Base-by-base conservation (phyloP, 1,284 basidiomycete species). In the Amylostereum areolatum region DNA sequence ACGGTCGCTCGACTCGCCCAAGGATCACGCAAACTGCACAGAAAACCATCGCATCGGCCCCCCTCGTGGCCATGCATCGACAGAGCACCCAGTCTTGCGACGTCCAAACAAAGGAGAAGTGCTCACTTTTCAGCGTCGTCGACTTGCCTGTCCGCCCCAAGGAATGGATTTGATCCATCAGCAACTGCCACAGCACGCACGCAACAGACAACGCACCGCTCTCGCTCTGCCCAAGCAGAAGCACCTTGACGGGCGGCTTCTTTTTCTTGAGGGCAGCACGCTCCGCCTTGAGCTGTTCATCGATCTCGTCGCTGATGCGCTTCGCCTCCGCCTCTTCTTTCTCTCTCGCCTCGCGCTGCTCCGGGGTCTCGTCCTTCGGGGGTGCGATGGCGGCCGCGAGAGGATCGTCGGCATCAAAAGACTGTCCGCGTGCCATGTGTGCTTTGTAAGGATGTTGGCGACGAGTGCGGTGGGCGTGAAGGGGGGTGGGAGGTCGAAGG, bases 181-280 rank as follows among this genome's bases (percentile, higher is more conserved):
- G 1, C n/a, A 40, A 27, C 39, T 43, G 45, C 24, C 41, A 11
- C 28, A 47, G 44, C 25, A 39, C 18, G 32, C 35, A 48, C 28
- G 37, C 34, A 46, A 32, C 31, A 25, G 41, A 30, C 8, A 35
- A 69, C 74, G 52, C 55, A 75, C 85, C 85, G 56, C 82, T 85
- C 66, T 87, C 84, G 56, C 83, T 84, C 64, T 88, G 85, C 10
- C 85, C 84, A 5, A 86, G 69, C 8, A 86, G 58, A 3, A 86
- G 60, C 5, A 86, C 74, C 55, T 78, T 78, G 29, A 85, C 74
- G 2, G 73, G 61, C 37, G 65, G 60, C 55, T 73, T 75, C 54
- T 75, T 66, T 60, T 75, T 77, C 67, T 72, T 80, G 58, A 78
- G 56, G 4, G 70, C 66, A 2, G 59, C 70, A 48, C 63, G 69